These are phyloP conservation scores for Asterella californica DNA, from an alignment of 225 moss, liverwort and hornwort genomes.

Conservation along the genomic window DNA sequence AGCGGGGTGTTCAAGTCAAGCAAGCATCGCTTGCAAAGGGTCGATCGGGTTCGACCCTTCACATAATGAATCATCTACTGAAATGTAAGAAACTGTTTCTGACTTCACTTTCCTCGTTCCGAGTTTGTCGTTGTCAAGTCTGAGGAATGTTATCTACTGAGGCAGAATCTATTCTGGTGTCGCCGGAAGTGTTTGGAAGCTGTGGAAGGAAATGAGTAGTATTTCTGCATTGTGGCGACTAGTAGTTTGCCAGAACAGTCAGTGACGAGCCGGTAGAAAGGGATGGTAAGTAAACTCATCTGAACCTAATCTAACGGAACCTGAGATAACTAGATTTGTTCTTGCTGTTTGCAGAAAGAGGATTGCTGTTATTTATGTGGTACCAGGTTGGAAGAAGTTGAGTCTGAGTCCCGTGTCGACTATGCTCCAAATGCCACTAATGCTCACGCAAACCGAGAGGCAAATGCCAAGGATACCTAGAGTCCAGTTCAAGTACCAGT, in stretches of 20 bases:
- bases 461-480: conserved; percentile 36
- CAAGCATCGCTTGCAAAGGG: too few relatives aligned
- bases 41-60: too few relatives aligned
- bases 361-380: neutral
- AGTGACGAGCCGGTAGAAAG: neutral
- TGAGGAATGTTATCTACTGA: neutral
- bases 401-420: conserved; percentile 46
- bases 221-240: too few relatives aligned
- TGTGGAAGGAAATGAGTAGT: neutral
- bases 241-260: neutral
- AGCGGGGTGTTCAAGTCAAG: too few relatives aligned
- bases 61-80: too few relatives aligned
- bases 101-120: neutral
- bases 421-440: conserved; percentile 58
- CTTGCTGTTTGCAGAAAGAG: too few relatives aligned
- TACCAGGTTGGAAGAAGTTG: conserved; percentile 48
- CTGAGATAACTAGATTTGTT: neutral
- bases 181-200: neutral
- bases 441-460: conserved; percentile 35
- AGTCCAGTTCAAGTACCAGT: conserved; percentile 56
- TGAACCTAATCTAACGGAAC: neutral
- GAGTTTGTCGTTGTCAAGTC: neutral
- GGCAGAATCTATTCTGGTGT: neutral
- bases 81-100: too few relatives aligned
- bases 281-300: neutral